Base-by-base conservation (phyloP, 1,284 basidiomycete species). In the Leucoagaricus sp. region DNA sequence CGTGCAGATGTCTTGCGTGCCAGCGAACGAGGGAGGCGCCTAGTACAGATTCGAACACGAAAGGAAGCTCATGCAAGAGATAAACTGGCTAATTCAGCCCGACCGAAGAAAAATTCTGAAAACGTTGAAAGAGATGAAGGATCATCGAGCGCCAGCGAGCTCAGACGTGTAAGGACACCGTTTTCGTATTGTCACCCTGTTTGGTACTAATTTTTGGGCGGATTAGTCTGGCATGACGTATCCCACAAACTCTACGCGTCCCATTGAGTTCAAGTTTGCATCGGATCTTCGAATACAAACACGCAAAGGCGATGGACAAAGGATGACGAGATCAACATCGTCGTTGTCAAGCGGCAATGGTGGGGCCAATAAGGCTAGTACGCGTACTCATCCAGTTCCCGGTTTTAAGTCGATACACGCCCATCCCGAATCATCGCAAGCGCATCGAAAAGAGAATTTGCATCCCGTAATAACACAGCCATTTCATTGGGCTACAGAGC, bases 351-450 rank as follows among this genome's bases (percentile, higher is more conserved):
- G 26, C 26, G 38, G 55, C 17, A 52, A 31, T 19, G 42, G 44
- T 40, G 31, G 15, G 21, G 48, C 33, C 23, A 34, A 23, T 25
- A 38, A 36, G 21, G 41, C 21, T n/a, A 25, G 23, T 25, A 45
- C 26, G 41, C 42, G 41, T 33, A 67, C 61, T 15, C 66, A 65
- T 45, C 65, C 73, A 15, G 73, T 83, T 44, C 82, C 84, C 54
- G 79, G 85, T 63, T 82, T 80, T 71, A 81, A 78, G 66, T 67
- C 75, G 6, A 63, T 83, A 21, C 85, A 85, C 60, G 78, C 81
- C 23, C 72, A 77, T 31, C 76, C 81, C 40, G 77, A 77, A 57
- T 74, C 76, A 5, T 65, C 68, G 48, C 60, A 75, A 2, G 72
- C 73, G 10, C 69, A 69, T 42, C 75, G 77, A 31, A 79, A 77